Evolutionary conservation across 177 flowering plant species (phyloP), one percentile per base, ranked within the genome.

Genomic region (Vitis hybrid): DNA sequence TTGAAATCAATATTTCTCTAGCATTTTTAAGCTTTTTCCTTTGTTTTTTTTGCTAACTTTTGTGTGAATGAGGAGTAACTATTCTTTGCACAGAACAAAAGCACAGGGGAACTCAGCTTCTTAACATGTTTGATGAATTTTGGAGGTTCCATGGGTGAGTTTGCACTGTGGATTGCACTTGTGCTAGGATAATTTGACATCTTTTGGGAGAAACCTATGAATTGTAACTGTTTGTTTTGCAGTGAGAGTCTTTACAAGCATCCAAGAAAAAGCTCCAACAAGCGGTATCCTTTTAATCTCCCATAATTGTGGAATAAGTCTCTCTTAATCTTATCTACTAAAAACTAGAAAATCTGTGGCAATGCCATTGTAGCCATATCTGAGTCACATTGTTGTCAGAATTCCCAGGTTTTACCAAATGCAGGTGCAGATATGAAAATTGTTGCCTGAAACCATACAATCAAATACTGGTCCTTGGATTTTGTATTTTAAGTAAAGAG

Each of bases 61-160:
- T 65, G 9, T 62, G 64, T 53, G 33, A 55, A 4, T 55, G 4
- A 15, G 65, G 20, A 33, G 39, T 10, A 56, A 26, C 26, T 60
- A 51, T 50, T 72, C 22, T 70, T 45, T 81, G 68, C 51, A 76
- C 93, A 95, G 99, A 93, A 85, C 80, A 91, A 88, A 76, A 90
- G 96, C 75, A 93, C 98, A 0, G 99, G 99, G 56, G 90, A 90
- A 76, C 99, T 95, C 65, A 95, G 99, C 84, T 91, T 91, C 79
- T 75, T 95, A 74, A 95, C 98, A 70, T 86, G 77, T 71, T 86
- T 93, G 6, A 89, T 95, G 99, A 95, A 93, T 81, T 88, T 79
- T 81, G 89, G 70, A 18, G 99, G 98, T 77, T 89, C 97, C 70
- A 75, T 83, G 78, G 98, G 99, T 95, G 70, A 82, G 92, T 78